Conservation (phyloP, 2,329 filamentous ascomycete genomes). For the Emergomyces pasteurianus region DNA sequence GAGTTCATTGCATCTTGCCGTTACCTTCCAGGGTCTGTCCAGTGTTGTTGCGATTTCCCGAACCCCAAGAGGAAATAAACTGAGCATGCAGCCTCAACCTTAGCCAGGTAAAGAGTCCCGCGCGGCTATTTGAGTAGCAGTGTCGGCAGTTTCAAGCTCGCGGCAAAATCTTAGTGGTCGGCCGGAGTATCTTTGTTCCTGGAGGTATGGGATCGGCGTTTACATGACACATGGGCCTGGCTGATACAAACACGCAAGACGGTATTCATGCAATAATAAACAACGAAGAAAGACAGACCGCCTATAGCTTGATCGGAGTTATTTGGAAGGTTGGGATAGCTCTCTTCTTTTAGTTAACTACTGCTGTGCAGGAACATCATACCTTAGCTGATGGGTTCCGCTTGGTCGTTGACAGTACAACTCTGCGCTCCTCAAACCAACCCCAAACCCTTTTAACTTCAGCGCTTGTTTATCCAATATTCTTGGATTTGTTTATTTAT, state of each 20-base stretch:
- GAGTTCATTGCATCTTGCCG: not conserved
- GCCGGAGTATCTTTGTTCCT: conserved; percentile 1
- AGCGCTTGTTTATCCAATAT: not conserved
- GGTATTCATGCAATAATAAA: not conserved
- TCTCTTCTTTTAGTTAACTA: not conserved
- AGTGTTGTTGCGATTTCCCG: no score
- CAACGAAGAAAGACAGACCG: not conserved
- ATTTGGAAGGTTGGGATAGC: not conserved
- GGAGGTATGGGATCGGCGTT: not conserved
- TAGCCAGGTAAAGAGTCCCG: not conserved
- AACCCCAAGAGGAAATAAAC: not conserved
- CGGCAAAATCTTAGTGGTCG: not conserved
- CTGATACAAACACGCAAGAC: not conserved
- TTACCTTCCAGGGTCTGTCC: not conserved
- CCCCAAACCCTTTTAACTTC: not conserved
- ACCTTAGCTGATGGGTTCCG: not conserved
- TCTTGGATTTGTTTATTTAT: not conserved
- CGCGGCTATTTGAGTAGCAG: not conserved
- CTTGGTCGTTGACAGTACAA: no score
- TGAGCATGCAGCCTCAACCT: no score
- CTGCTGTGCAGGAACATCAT: not conserved
- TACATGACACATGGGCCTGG: not conserved
- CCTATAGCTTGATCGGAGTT: not conserved
- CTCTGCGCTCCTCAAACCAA: no score
- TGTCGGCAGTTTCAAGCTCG: not conserved